Evolutionary conservation across 2,329 filamentous ascomycete genomes (phyloP).

Genomic region (Aspergillus aculeatinus): DNA sequence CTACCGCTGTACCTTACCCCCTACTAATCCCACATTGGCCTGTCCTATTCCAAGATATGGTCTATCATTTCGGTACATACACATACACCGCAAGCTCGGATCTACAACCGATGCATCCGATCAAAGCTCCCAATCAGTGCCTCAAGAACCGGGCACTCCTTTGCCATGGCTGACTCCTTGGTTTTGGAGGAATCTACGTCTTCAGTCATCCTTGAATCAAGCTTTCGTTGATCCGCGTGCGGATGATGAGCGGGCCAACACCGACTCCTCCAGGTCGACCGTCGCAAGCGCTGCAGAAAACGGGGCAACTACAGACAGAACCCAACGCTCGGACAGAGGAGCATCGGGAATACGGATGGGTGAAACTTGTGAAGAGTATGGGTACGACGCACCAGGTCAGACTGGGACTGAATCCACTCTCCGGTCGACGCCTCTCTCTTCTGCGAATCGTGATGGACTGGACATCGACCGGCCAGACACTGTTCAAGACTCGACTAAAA

Average conservation of each 20-base stretch:
- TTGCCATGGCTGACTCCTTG: background rate
- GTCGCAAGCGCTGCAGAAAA: background rate
- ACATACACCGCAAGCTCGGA: background rate
- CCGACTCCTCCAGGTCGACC: background rate
- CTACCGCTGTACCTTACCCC: background rate
- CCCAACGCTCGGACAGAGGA: too few species aligned
- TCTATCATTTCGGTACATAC: background rate
- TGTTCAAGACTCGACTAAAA: too few species aligned
- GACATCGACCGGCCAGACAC: background rate
- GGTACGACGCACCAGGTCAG: background rate
- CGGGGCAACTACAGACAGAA: background rate
- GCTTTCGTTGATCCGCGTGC: constrained; percentile 1
- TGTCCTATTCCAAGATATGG: background rate
- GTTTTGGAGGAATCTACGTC: constrained; percentile 16
- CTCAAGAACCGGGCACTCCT: background rate
- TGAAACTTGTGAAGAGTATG: background rate
- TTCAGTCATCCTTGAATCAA: constrained; percentile 18
- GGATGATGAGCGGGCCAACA: background rate
- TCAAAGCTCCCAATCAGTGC: background rate
- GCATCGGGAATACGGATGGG: background rate
- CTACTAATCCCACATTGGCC: background rate
- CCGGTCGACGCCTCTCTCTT: background rate
- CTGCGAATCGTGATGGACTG: too few species aligned
- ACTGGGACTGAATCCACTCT: background rate
- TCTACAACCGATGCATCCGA: background rate